Evolutionary conservation across 1,139 yeast species (phyloP), one percentile per base, ranked within the genome.

Genomic region (Blastobotrys malaysiensis): DNA sequence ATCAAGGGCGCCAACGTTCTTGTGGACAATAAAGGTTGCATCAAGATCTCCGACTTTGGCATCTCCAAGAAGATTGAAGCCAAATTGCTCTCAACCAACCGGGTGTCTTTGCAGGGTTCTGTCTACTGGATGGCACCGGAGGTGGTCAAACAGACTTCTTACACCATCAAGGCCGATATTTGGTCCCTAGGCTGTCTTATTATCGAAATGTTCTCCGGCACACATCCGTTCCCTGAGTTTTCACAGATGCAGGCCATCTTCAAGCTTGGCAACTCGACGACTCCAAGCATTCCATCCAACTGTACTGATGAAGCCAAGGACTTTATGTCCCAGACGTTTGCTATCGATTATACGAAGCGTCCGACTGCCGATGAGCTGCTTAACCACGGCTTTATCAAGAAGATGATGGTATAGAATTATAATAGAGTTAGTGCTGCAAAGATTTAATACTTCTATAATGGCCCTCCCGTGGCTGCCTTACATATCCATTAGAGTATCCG

Each of bases 91-190:
- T 58, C 67, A 48, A 75, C 78, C 22, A 83, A 88, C 62, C 77
- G 97, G 49, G 93, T 90, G 0, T 88, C 97, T 0, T 70, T 91
- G 49, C 97, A 90, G 71, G 98, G 98, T 0, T 88, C 96, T 5
- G 96, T 90, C 0, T 91, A 85, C 66, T 91, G 98, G 98, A 91
- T 91, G 98, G 97, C 97, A 0, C 98, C 98, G 0, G 98, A 91
- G 68, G 97, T 91, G 13, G 97, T 90, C 13, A 88, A 88, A 65
- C 97, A 90, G 66, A 84, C 89, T 1, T 88, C 93, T 0, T 88
- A 89, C 56, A 90, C 97, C 4, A 82, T 86, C 51, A 88, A 88
- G 67, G 96, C 96, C 0, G 98, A 91, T 68, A 89, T 91, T 27
- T 91, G 98, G 98, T 88, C 96, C 0, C 87, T 91, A 4, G 98